Percentiles rank a stretch among this genome's conserved stretches.
These are phyloP conservation scores for Fusarium sp. DNA, from an alignment of 2,329 filamentous ascomycete species.

Conservation along the genomic window DNA sequence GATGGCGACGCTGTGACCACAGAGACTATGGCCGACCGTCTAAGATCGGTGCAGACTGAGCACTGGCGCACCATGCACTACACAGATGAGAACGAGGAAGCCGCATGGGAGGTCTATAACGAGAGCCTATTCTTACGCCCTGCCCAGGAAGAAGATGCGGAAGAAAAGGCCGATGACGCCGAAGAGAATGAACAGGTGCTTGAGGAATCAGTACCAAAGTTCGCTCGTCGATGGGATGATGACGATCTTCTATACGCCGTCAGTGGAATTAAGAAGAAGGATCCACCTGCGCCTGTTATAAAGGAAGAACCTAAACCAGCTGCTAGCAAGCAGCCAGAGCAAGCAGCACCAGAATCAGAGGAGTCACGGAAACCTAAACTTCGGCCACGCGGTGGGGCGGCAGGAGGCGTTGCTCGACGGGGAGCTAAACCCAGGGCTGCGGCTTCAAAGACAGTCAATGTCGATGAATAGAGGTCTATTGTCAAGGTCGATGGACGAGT, in stretches of 20 bases:
- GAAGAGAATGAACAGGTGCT: conserved; percentile 42
- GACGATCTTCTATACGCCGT: conserved; percentile 60
- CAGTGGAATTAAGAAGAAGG: conserved; percentile 57
- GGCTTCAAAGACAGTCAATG: conserved; percentile 36
- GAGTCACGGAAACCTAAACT: conserved; percentile 47
- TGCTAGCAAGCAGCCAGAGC: conserved; percentile 30
- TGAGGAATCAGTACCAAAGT: conserved; percentile 53
- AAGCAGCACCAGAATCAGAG: conserved; percentile 34
- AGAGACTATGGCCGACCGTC: conserved; percentile 79
- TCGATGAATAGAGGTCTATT: conserved; percentile 3
- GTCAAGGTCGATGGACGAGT: not conserved
- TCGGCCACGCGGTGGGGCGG: conserved; percentile 44
- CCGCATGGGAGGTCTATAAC: conserved; percentile 81
- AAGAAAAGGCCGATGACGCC: conserved; percentile 34
- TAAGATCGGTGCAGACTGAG: conserved; percentile 84
- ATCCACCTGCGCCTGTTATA: conserved; percentile 44
- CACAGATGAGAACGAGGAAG: conserved; percentile 81
- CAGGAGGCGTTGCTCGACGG: conserved; percentile 43
- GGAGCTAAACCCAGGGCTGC: conserved; percentile 46
- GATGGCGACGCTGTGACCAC: conserved; percentile 74
- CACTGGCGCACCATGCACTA: conserved; percentile 84
- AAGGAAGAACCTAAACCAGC: conserved; percentile 48
- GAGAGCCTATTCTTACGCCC: conserved; percentile 69
- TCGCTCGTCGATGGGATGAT: conserved; percentile 59
- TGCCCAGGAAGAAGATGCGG: conserved; percentile 24